Evolutionary conservation across 805 yeast species (phyloP).

Genomic region (Maudiozyma serrabonitensis): DNA sequence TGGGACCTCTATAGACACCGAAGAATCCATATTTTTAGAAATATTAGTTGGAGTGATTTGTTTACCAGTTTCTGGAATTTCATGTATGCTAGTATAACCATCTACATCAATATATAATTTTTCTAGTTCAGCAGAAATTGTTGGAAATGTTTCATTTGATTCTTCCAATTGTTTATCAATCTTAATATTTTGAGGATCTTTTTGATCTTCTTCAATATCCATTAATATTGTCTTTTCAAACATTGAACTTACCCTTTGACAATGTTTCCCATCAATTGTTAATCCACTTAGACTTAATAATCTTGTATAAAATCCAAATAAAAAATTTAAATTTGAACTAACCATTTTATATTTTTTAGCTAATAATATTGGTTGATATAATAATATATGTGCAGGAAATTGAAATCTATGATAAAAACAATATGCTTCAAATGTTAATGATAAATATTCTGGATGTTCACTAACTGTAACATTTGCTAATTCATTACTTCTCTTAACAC

Average conservation of each 20-base stretch:
- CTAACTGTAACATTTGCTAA: slow-evolving; percentile 18
- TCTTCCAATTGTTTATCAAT: not conserved
- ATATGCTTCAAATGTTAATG: slow-evolving; percentile 28
- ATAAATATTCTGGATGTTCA: slow-evolving; percentile 27
- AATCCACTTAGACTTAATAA: slow-evolving; percentile 22
- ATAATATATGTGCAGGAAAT: slow-evolving; percentile 25
- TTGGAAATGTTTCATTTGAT: not conserved
- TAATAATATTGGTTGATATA: slow-evolving; percentile 21
- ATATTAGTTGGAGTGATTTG: too few species aligned
- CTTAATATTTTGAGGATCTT: not conserved
- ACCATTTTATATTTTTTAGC: slow-evolving; percentile 16
- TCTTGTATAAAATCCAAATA: slow-evolving; percentile 24
- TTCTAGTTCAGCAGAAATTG: slow-evolving; percentile 4
- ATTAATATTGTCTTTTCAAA: slow-evolving; percentile 4
- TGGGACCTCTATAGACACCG: too few species aligned
- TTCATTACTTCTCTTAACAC: slow-evolving; percentile 17
- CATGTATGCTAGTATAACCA: not conserved
- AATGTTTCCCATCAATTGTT: slow-evolving; percentile 20
- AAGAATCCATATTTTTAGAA: too few species aligned
- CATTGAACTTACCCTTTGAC: slow-evolving; percentile 7
- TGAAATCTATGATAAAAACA: slow-evolving; percentile 28
- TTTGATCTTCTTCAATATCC: not conserved
- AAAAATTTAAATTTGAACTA: slow-evolving; percentile 21
- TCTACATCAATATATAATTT: slow-evolving; percentile 8
- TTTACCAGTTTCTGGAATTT: not conserved